Evolutionary conservation across 2,329 filamentous ascomycete genomes (phyloP).

Genomic region (Ceratocystis ficicola): DNA sequence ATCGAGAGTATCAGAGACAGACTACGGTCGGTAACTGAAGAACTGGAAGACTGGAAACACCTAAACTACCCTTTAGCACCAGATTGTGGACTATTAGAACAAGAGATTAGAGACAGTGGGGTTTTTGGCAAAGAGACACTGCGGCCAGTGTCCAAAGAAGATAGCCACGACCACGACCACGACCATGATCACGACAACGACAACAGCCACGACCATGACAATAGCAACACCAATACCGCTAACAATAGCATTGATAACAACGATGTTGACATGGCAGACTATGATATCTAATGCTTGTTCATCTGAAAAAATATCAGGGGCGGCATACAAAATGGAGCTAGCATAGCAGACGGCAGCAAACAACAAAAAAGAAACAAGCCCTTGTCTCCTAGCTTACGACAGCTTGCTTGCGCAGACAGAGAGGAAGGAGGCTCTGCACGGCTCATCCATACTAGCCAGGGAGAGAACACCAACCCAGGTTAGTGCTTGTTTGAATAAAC

Average conservation of each 20-base stretch:
- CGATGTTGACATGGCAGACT: slow-evolving; percentile 20
- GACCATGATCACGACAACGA: not conserved
- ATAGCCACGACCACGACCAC: slow-evolving; percentile 15
- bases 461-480: not conserved
- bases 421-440: slow-evolving; percentile 11
- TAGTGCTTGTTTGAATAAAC: not conserved
- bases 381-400: not conserved
- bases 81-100: slow-evolving; percentile 20
- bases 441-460: not conserved
- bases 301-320: not conserved
- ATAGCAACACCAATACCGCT: no score
- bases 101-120: slow-evolving; percentile 19
- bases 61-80: slow-evolving; percentile 44
- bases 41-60: slow-evolving; percentile 88
- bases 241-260: not conserved
- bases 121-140: not conserved
- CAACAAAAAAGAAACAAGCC: not conserved
- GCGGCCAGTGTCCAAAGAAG: not conserved
- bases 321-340: not conserved
- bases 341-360: not conserved
- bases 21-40: slow-evolving; percentile 80
- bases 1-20: slow-evolving; percentile 92
- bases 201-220: not conserved
- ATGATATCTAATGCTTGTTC: not conserved
- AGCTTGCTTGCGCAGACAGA: not conserved